phyloP scores from a whole-genome alignment of 192 early-diverging fungal species.

The Umbelopsis vinacea region DNA sequence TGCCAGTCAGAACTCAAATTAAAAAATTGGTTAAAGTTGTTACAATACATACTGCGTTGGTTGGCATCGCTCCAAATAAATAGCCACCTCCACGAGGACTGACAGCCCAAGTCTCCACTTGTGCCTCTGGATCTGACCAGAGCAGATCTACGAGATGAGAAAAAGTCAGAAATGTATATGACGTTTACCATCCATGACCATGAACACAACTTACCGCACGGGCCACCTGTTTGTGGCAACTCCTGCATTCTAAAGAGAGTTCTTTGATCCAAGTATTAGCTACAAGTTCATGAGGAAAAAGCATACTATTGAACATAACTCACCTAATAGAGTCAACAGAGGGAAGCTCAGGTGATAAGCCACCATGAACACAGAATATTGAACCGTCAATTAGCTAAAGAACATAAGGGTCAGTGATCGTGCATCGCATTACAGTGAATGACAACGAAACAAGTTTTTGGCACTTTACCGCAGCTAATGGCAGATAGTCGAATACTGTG shows the following conservation, averaged over 20 bases:
- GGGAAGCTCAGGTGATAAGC: constrained; percentile 87
- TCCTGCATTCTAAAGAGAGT: constrained; percentile 91
- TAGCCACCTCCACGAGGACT: constrained; percentile 45
- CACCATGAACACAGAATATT: constrained; percentile 91
- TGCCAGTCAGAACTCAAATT: neutral
- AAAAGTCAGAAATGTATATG: neutral
- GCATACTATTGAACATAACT: neutral
- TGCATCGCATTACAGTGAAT: neutral
- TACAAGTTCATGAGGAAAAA: no score
- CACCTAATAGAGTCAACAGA: constrained; percentile 86
- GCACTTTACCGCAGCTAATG: constrained; percentile 83
- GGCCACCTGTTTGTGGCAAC: constrained; percentile 88
- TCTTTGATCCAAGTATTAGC: constrained; percentile 8
- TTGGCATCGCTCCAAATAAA: constrained; percentile 40
- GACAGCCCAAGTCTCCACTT: constrained; percentile 43
- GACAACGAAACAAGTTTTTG: no score
- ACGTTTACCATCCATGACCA: no score
- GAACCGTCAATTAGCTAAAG: constrained; percentile 84
- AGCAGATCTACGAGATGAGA: constrained; percentile 31
- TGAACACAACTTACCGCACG: constrained; percentile 55
- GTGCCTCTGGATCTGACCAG: constrained; percentile 45
- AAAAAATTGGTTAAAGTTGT: no score
- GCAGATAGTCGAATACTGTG: constrained; percentile 89
- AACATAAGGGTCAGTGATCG: neutral
- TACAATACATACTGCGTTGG: constrained; percentile 31